Conservation (phyloP, 805 yeast species). For the Teunomyces gatunensis region DNA sequence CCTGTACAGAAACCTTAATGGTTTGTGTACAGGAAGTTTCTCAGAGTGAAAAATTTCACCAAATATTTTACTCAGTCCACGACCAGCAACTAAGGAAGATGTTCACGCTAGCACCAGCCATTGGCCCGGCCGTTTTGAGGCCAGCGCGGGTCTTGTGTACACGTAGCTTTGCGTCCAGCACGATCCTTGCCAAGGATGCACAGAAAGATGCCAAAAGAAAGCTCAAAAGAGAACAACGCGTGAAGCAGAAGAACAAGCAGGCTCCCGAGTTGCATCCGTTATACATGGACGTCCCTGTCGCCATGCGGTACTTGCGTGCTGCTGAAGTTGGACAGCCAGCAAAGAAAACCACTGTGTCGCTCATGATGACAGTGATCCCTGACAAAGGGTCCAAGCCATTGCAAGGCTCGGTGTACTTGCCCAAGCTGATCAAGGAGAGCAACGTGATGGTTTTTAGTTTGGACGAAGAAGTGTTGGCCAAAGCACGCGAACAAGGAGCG, state of each 20-base stretch:
- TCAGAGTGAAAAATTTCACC: constrained; percentile 1
- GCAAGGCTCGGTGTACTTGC: constrained; percentile 68
- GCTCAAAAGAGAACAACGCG: constrained; percentile 22
- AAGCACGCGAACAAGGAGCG: constrained; percentile 61
- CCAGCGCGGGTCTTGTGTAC: neutral
- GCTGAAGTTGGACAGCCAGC: constrained; percentile 84
- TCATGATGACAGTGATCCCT: constrained; percentile 61
- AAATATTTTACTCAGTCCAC: neutral
- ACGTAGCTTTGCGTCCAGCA: neutral
- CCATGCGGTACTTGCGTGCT: constrained; percentile 79
- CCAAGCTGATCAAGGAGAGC: constrained; percentile 66
- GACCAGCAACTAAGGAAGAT: neutral
- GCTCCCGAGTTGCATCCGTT: constrained; percentile 49
- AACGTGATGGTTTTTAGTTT: constrained; percentile 68
- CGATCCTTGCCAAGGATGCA: constrained; percentile 4
- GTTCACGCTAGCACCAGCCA: neutral
- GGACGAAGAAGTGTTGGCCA: constrained; percentile 48
- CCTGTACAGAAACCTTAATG: neutral
- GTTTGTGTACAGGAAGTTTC: neutral
- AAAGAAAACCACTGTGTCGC: constrained; percentile 61
- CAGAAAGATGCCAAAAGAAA: constrained; percentile 20
- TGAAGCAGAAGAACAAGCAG: constrained; percentile 24
- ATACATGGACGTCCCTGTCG: constrained; percentile 68
- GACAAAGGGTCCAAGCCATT: constrained; percentile 78
- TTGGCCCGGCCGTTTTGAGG: neutral